Evolutionary conservation across 805 yeast genomes (phyloP), one percentile per base, ranked within the genome.

Genomic region (Schwanniomyces pseudopolymorphus): DNA sequence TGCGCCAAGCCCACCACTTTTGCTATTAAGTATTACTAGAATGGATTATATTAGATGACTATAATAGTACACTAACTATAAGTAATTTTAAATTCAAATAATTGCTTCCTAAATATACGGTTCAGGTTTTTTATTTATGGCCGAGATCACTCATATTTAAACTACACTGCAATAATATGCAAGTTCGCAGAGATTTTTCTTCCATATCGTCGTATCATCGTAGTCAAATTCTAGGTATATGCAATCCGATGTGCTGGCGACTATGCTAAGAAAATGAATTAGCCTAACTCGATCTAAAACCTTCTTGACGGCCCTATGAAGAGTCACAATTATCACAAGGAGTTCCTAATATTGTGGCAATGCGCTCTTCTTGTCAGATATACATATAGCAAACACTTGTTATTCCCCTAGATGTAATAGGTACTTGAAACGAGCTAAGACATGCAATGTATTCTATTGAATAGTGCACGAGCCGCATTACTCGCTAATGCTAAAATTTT

Each of bases 121-220:
- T 16, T 14, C 35, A 31, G 20, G 20, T 14, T 31, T 31, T 31
- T 14, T 31, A 14, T 14, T 31, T 16, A 36, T 36, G 39, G 39
- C 25, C 39, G 39, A 36, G 39, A 36, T 36, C 39, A 36, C 39
- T 20, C 39, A 36, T 36, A 36, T 36, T 20, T 36, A 36, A 20
- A 20, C 25, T 36, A 20, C 35, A 20, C 39, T 36, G 22, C 39
- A 19, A 36, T 21, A 13, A 36, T 36, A 36, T 20, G 25, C 22
- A 20, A 36, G 39, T 36, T 21, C 22, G 39, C 25, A 21, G 39
- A 20, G 39, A 36, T 31, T 31, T 26, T 31, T 31, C 35, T 31
- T 31, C 35, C 35, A 31, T 31, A 31, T 31, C 35, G 35, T 31
- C 35, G 35, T 31, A 31, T 31, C 35, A 31, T 36, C 39, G 39